These are phyloP conservation scores for Flaveria trinervia DNA, from an alignment of 129 eudicot species.

Conservation along the genomic window DNA sequence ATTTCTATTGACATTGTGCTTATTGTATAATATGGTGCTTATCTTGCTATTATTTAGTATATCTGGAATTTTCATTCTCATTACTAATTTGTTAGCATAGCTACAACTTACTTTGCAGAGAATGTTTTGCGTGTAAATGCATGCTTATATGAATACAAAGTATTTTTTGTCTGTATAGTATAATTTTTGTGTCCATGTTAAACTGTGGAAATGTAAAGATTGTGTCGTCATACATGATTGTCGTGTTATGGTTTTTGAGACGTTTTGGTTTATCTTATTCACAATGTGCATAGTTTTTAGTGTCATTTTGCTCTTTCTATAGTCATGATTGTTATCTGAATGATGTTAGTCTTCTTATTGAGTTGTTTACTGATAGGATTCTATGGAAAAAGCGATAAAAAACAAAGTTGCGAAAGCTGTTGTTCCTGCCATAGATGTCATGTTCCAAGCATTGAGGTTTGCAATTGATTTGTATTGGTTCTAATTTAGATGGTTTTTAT, in stretches of 20 bases:
- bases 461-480: constrained; percentile 18
- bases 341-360: background rate
- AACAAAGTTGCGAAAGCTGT: constrained; percentile 98
- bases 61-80: background rate
- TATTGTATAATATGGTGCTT: background rate
- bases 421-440: constrained; percentile 99
- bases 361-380: constrained; percentile 59
- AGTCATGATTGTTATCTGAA: background rate
- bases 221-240: background rate
- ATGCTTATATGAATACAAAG: background rate
- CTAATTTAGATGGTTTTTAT: background rate
- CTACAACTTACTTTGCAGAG: constrained; percentile 1
- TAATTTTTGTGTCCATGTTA: background rate
- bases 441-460: constrained; percentile 99
- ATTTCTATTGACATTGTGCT: background rate
- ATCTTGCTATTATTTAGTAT: constrained; percentile 9
- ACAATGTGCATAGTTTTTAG: background rate
- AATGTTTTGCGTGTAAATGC: background rate
- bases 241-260: background rate
- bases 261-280: background rate
- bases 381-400: constrained; percentile 99
- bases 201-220: background rate
- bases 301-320: background rate
- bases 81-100: background rate
- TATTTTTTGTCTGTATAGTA: background rate